phyloP scores from a whole-genome alignment of 345 rosid genomes.

The Arabis alpina region DNA sequence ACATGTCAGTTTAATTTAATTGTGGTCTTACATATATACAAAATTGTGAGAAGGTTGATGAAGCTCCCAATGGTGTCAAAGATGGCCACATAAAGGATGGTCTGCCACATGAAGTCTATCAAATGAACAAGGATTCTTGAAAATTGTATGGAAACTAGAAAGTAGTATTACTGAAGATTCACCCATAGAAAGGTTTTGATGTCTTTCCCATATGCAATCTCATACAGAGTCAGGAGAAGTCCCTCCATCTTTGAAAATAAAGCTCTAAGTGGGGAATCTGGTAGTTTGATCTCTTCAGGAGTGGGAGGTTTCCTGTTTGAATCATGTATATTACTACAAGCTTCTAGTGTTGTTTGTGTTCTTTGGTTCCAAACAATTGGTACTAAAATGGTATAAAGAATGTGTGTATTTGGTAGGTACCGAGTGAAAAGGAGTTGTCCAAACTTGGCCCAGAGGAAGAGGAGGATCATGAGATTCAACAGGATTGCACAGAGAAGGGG shows the following conservation, averaged over 20 bases:
- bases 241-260: slow-evolving; percentile 9
- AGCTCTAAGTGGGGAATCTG: slow-evolving; percentile 26
- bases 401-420: slow-evolving; percentile 17
- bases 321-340: background rate
- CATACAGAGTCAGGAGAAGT: slow-evolving; percentile 13
- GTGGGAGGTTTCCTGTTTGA: slow-evolving; percentile 33
- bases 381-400: background rate
- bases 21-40: slow-evolving; percentile 36
- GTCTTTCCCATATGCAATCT: slow-evolving; percentile 33
- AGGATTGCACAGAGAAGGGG: slow-evolving; percentile 19
- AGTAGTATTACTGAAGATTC: slow-evolving; percentile 8
- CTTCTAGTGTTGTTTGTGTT: background rate
- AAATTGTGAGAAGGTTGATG: slow-evolving; percentile 24
- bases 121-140: slow-evolving; percentile 14
- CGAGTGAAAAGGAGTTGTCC: slow-evolving; percentile 22
- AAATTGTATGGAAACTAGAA: slow-evolving; percentile 23
- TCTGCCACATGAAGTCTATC: slow-evolving; percentile 21
- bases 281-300: slow-evolving; percentile 31
- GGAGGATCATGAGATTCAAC: slow-evolving; percentile 26
- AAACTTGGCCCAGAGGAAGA: slow-evolving; percentile 36
- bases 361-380: no score
- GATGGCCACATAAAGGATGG: slow-evolving; percentile 30
- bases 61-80: slow-evolving; percentile 31
- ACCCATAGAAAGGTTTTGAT: slow-evolving; percentile 33
- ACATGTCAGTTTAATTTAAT: slow-evolving; percentile 3